phyloP scores from a whole-genome alignment of 1,284 basidiomycete genomes.

The Mycena citricolor region DNA sequence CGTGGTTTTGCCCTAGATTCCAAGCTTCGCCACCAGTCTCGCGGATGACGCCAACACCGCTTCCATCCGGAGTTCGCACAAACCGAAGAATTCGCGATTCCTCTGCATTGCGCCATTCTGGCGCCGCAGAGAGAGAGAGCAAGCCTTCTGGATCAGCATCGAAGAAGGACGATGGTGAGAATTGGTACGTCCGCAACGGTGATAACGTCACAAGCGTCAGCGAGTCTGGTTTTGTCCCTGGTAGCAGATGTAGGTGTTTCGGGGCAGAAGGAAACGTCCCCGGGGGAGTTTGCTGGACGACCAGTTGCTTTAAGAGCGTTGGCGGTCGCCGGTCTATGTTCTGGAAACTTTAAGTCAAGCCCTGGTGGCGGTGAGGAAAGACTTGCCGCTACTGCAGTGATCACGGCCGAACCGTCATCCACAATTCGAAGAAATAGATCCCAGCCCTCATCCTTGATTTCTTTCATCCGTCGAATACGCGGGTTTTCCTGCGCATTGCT shows the following conservation, averaged over 20 bases:
- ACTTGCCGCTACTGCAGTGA: constrained; percentile 75
- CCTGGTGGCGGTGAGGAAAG: constrained; percentile 15
- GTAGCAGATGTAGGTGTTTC: constrained; percentile 53
- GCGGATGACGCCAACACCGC: constrained; percentile 66
- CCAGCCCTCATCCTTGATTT: constrained; percentile 69
- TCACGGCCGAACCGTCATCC: constrained; percentile 65
- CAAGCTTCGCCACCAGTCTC: constrained; percentile 62
- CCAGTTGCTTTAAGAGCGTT: constrained; percentile 77
- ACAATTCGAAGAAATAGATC: constrained; percentile 78
- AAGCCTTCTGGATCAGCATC: constrained; percentile 57
- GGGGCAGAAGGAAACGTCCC: constrained; percentile 46
- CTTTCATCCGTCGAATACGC: constrained; percentile 47
- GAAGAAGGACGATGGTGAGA: constrained; percentile 59
- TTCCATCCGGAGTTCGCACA: constrained; percentile 74
- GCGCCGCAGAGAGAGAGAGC: constrained; percentile 36
- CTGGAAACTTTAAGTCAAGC: constrained; percentile 35
- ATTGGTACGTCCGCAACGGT: constrained; percentile 55
- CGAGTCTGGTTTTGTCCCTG: constrained; percentile 41
- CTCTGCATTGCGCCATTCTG: constrained; percentile 44
- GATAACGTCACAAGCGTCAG: constrained; percentile 61
- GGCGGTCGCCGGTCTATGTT: constrained; percentile 90
- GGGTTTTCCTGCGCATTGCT: constrained; percentile 48
- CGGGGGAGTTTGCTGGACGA: constrained; percentile 62
- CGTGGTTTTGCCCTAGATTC: constrained; percentile 48
- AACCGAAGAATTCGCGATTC: constrained; percentile 56